These are phyloP conservation scores for Cadophora malorum DNA, from an alignment of 2,329 filamentous ascomycete genomes.

Conservation along the genomic window DNA sequence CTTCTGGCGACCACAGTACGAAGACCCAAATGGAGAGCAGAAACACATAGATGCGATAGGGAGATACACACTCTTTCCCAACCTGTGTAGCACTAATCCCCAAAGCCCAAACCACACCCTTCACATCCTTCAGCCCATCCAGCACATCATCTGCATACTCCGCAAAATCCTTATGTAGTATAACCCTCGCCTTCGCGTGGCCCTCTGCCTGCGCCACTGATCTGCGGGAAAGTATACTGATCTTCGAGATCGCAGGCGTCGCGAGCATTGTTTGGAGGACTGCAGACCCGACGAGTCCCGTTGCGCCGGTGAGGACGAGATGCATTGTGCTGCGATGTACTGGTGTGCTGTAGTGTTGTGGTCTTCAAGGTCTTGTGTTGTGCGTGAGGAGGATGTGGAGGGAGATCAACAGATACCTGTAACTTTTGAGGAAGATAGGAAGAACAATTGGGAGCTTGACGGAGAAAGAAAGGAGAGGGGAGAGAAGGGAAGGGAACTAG, in stretches of 20 bases:
- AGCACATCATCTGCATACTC: conserved; percentile 65
- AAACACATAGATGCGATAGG: neutral
- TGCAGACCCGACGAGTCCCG: conserved; percentile 67
- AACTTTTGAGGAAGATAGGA: neutral
- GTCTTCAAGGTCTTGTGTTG: too few relatives aligned
- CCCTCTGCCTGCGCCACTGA: neutral
- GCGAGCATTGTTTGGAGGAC: conserved; percentile 68
- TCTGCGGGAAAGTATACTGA: conserved; percentile 58
- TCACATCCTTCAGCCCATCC: conserved; percentile 54
- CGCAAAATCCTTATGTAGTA: conserved; percentile 71
- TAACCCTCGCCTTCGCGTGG: conserved; percentile 59
- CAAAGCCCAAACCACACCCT: conserved; percentile 76
- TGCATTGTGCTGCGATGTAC: conserved; percentile 53
- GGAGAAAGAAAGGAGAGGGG: neutral
- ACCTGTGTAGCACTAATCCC: conserved; percentile 69
- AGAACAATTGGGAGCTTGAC: neutral
- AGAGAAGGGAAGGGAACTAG: neutral
- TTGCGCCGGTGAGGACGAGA: conserved; percentile 69
- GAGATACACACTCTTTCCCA: conserved; percentile 57
- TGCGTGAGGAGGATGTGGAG: neutral
- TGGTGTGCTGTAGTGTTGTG: too few relatives aligned
- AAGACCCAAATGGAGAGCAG: neutral
- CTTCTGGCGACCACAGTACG: too few relatives aligned
- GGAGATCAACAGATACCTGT: too few relatives aligned
- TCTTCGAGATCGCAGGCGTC: conserved; percentile 59